Base-by-base conservation (phyloP, 139 green algal species). In the Chloropicon primus region DNA sequence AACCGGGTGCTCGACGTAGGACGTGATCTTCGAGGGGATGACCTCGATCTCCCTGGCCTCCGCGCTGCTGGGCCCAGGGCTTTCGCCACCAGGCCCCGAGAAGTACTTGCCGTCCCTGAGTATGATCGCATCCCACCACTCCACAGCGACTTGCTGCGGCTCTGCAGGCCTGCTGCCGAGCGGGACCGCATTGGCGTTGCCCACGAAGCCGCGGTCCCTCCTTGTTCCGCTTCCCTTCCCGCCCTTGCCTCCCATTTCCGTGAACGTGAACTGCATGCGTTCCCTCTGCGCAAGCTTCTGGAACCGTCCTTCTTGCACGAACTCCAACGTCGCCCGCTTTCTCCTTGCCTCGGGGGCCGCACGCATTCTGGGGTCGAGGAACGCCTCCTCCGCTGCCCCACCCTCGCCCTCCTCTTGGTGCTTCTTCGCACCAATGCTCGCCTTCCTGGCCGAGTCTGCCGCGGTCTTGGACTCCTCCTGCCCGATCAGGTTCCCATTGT, bases 1-100 rank as follows among this genome's bases (percentile, higher is more conserved):
- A 28, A 98, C 86, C 24, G 85, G 85, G 74, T 89, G 85, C 78
- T 89, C 85, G 2, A 89, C 85, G 78, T 86, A 87, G 22, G 72
- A 22, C 22, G 79, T 89, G 73, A 89, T 80, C n/a, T 28, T 77
- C 22, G 73, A 27, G n/a, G 53, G 2, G 54, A 17, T 24, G 25
- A 82, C 10, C 2, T 77, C 28, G 27, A 29, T 26, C 26, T 53
- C 24, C 25, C 41, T 25, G 21, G 22, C 76, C 27, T 71, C 1
- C 26, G 77, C 73, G 41, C 54, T 26, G 24, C 71, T 73, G 10
- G 41, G 41, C n/a, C n/a, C n/a, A n/a, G n/a, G n/a, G n/a, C n/a
- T n/a, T n/a, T n/a, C n/a, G n/a, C n/a, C n/a, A n/a, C n/a, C n/a
- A n/a, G n/a, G n/a, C n/a, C n/a, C n/a, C n/a, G n/a, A n/a, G n/a